phyloP scores from a whole-genome alignment of 2,329 filamentous ascomycete genomes.

The Colletotrichum orchidophilum region DNA sequence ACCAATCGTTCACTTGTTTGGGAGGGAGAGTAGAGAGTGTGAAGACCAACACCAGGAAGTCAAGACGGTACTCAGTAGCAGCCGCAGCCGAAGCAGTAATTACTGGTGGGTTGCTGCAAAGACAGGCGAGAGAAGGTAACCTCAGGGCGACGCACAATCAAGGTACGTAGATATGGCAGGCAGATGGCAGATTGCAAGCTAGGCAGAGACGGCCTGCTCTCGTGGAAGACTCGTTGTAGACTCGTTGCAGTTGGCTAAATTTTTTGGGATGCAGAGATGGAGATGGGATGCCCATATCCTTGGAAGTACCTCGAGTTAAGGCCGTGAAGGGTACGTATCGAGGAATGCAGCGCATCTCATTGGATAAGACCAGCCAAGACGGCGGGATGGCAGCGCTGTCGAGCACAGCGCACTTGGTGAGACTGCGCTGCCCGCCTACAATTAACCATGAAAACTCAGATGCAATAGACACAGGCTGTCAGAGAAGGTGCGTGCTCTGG shows the following conservation, averaged over 20 bases:
- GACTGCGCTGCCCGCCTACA: not conserved
- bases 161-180: conserved; percentile 21
- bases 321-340: not conserved
- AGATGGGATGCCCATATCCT: not conserved
- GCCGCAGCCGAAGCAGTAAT: not conserved
- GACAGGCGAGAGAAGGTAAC: not conserved
- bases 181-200: not conserved
- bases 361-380: not conserved
- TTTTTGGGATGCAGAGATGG: not conserved
- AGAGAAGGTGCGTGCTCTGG: no score
- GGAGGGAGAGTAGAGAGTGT: conserved; percentile 1
- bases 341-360: not conserved
- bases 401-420: conserved; percentile 23
- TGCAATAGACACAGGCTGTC: conserved; percentile 1
- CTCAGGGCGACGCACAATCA: not conserved
- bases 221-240: conserved; percentile 13
- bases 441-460: not conserved
- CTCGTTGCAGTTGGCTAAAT: conserved; percentile 4
- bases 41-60: not conserved
- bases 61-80: not conserved
- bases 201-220: conserved; percentile 17
- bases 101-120: not conserved
- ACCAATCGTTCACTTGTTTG: conserved; percentile 18
- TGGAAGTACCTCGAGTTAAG: conserved; percentile 24
- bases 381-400: conserved; percentile 4